These are phyloP conservation scores for Magnusiomyces magnusii DNA, from an alignment of 1,139 yeast species.

Conservation along the genomic window DNA sequence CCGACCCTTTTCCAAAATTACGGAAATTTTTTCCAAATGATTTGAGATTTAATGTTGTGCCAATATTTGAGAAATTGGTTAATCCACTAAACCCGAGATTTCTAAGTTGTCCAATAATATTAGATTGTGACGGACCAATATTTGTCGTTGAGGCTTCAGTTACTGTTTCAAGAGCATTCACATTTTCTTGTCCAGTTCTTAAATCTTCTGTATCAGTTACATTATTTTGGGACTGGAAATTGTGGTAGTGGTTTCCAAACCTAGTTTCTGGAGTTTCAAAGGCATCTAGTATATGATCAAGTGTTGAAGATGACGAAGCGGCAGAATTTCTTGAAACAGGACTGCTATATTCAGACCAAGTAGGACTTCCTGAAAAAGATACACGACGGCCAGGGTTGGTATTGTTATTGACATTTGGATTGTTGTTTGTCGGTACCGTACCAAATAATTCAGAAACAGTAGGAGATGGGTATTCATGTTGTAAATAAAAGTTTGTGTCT, in stretches of 20 bases:
- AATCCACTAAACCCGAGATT: not conserved
- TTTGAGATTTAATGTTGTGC: not conserved
- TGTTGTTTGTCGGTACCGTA: not conserved
- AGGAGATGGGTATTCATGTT: conserved; percentile 1
- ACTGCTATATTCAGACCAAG: not conserved
- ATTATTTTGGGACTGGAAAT: not conserved
- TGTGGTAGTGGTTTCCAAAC: not conserved
- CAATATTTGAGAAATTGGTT: not conserved
- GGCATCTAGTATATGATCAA: conserved; percentile 4
- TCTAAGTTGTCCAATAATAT: not conserved
- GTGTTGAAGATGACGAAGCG: conserved; percentile 5
- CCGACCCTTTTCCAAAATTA: not conserved
- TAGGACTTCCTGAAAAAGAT: not conserved
- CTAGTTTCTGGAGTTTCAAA: not conserved
- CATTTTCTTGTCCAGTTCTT: not conserved
- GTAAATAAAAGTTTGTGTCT: not conserved
- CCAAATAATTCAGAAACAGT: conserved; percentile 1
- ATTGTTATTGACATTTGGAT: not conserved
- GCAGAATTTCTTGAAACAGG: not conserved
- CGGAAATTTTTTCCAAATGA: not conserved
- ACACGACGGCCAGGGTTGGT: not conserved
- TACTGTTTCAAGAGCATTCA: too few species aligned
- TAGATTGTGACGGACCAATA: not conserved
- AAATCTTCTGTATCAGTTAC: not conserved
- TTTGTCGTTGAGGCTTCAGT: too few species aligned